A percentile compares a stretch with the other conserved stretches of the same genome.
Conservation (phyloP, 75 land plant genomes). For the Cryptomeria japonica region DNA sequence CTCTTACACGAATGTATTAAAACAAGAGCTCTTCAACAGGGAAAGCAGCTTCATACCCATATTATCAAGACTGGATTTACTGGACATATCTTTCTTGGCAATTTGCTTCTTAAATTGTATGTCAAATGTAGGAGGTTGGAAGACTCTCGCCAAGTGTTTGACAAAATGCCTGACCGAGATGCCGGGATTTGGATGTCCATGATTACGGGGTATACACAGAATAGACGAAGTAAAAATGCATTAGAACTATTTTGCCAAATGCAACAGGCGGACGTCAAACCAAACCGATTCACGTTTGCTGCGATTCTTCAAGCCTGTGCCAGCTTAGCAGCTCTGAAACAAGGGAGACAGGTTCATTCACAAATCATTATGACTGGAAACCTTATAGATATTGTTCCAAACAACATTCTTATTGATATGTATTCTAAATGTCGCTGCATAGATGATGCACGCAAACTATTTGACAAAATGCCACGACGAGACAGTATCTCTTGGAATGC, state of each 20-base stretch:
- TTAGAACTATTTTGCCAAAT: constrained; percentile 38
- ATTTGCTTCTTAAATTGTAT: background rate
- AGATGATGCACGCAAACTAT: constrained; percentile 47
- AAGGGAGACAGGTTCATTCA: constrained; percentile 52
- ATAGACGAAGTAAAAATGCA: constrained; percentile 10
- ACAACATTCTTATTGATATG: constrained; percentile 62
- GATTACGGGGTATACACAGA: background rate
- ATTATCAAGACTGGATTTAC: background rate
- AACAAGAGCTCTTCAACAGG: background rate
- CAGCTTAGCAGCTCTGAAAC: background rate
- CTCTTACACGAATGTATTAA: background rate
- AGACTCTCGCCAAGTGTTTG: background rate
- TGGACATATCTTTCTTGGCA: background rate
- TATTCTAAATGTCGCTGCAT: constrained; percentile 41
- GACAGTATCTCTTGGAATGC: constrained; percentile 72
- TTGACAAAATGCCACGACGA: constrained; percentile 35
- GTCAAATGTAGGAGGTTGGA: background rate
- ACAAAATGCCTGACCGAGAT: background rate
- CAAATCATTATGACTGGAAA: constrained; percentile 32
- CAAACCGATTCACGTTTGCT: constrained; percentile 53
- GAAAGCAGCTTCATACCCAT: constrained; percentile 1
- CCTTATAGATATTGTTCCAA: constrained; percentile 19
- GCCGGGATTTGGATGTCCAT: background rate
- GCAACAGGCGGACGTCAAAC: constrained; percentile 34
- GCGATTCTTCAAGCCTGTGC: constrained; percentile 48